Percentiles rank a stretch among this genome's conserved stretches.
Conservation (phyloP, 495 filamentous ascomycete genomes). For the Penicillium macrosclerotiorum region DNA sequence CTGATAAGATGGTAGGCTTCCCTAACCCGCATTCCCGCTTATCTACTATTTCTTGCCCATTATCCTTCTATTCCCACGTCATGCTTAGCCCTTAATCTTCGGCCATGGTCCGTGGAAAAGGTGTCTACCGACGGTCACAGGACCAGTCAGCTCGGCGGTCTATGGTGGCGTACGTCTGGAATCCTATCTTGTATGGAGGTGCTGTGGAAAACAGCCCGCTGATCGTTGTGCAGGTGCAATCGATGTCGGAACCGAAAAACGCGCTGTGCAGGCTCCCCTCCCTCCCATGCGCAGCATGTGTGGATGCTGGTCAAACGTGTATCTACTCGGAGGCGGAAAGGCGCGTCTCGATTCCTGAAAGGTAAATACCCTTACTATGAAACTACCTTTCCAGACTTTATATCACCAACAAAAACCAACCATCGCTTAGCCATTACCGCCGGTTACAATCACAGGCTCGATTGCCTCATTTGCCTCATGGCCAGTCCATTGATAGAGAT, state of each 20-base stretch:
- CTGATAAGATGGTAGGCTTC: too few species aligned
- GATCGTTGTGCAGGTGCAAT: conserved; percentile 29
- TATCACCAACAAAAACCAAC: too few species aligned
- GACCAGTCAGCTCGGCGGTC: conserved; percentile 26
- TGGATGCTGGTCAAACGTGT: conserved; percentile 29
- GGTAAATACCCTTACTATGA: conserved; percentile 17
- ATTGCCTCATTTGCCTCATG: too few species aligned
- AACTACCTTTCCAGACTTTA: too few species aligned
- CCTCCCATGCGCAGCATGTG: conserved; percentile 33
- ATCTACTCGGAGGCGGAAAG: conserved; percentile 41
- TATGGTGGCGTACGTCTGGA: conserved; percentile 35
- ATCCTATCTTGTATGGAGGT: too few species aligned
- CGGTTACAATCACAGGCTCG: conserved; percentile 32
- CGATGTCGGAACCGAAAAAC: conserved; percentile 37
- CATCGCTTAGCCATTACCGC: too few species aligned
- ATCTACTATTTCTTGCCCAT: too few species aligned
- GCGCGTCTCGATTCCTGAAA: conserved; percentile 34
- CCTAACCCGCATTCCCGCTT: too few species aligned
- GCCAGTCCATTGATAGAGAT: neutral
- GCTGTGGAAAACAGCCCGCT: neutral
- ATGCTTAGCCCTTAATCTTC: neutral
- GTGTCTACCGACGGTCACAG: conserved; percentile 16
- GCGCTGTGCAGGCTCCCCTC: conserved; percentile 36
- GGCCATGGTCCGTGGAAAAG: conserved; percentile 29
- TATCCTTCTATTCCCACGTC: neutral